A percentile compares a stretch with the other conserved stretches of the same genome.
phyloP scores from a whole-genome alignment of 306 rosid genomes.

The Dalbergia cochinchinensis region DNA sequence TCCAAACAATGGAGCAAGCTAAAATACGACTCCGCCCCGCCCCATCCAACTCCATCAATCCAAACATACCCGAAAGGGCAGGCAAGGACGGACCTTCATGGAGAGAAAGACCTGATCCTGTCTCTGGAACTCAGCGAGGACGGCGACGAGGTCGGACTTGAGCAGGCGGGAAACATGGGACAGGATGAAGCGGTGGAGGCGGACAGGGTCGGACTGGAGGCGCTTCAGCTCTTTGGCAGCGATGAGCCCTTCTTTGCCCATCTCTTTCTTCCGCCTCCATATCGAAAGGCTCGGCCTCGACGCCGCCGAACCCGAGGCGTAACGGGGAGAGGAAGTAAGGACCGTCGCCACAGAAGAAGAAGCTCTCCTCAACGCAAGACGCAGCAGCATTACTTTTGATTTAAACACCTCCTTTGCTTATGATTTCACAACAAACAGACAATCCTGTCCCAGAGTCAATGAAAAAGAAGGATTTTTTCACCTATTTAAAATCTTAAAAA shows the following conservation, averaged over 20 bases:
- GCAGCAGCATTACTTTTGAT: slow-evolving; percentile 16
- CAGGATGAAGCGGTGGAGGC: slow-evolving; percentile 69
- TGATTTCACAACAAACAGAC: too few species aligned
- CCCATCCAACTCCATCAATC: too few species aligned
- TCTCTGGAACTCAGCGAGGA: slow-evolving; percentile 78
- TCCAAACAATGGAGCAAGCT: too few species aligned
- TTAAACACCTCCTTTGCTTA: too few species aligned
- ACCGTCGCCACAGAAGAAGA: slow-evolving; percentile 2
- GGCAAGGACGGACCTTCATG: slow-evolving; percentile 61
- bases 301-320: slow-evolving; percentile 46
- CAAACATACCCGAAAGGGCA: too few species aligned
- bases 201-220: slow-evolving; percentile 59
- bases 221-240: slow-evolving; percentile 84
- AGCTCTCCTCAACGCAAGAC: slow-evolving; percentile 41
- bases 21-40: too few species aligned
- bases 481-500: too few species aligned
- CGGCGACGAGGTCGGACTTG: slow-evolving; percentile 83
- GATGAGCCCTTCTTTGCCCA: slow-evolving; percentile 87
- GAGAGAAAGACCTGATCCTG: slow-evolving; percentile 79
- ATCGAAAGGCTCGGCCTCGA: slow-evolving; percentile 91
- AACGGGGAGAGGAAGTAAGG: slow-evolving; percentile 11
- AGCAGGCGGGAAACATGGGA: slow-evolving; percentile 86
- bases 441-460: too few species aligned
- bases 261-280: slow-evolving; percentile 95
- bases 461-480: too few species aligned